Percentiles rank a stretch among this genome's conserved stretches.
Evolutionary conservation across 106 monocot species (phyloP).

Genomic region (Apostasia ramifera): DNA sequence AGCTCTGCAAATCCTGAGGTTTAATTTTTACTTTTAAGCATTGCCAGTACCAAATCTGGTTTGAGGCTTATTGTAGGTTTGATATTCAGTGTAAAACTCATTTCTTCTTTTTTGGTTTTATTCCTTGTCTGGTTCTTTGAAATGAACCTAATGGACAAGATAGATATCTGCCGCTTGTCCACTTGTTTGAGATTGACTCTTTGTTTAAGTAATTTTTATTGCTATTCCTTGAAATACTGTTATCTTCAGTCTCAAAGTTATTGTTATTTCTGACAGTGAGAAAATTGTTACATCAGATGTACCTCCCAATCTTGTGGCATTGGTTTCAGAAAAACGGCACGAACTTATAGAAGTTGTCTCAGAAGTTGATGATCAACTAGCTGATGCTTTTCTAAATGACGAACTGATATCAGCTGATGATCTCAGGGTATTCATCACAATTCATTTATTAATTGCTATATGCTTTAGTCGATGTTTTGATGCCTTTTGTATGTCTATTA

Average conservation of each 20-base stretch:
- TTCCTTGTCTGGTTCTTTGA: too few species aligned
- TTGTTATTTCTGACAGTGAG: conserved; percentile 45
- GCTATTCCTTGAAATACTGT: neutral
- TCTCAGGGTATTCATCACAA: conserved; percentile 47
- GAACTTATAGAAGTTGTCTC: conserved; percentile 97
- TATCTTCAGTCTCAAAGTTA: neutral
- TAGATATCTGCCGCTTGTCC: too few species aligned
- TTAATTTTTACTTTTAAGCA: neutral
- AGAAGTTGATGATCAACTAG: conserved; percentile 95
- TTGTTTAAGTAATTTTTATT: neutral
- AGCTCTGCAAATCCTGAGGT: neutral
- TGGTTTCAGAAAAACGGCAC: conserved; percentile 65
- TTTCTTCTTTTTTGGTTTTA: neutral
- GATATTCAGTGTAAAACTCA: too few species aligned
- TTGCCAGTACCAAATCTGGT: too few species aligned
- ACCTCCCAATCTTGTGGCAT: conserved; percentile 53
- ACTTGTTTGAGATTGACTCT: neutral
- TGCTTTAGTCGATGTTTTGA: neutral
- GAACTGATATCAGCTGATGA: conserved; percentile 67
- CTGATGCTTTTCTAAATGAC: conserved; percentile 89
- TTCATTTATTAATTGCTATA: neutral
- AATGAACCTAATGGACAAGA: too few species aligned
- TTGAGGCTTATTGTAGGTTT: too few species aligned
- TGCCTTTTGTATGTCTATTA: neutral
- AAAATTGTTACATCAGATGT: conserved; percentile 64